A percentile compares a stretch with the other conserved stretches of the same genome.
Conservation (phyloP, 176 grass and related monocot species). For the Hyparrhenia diplandra region DNA sequence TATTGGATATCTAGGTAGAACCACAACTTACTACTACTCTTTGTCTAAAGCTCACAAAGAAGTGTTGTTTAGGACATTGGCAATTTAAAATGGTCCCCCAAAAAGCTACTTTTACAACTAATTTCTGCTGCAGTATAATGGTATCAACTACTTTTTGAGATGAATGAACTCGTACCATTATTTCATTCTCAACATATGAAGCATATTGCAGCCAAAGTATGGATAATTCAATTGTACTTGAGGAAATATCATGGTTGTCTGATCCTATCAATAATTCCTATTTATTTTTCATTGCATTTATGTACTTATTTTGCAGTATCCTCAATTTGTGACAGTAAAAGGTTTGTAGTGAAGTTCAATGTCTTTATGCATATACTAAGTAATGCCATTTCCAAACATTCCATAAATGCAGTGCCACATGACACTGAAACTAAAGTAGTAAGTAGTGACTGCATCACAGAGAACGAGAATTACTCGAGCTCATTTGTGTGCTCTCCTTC, state of each 20-base stretch:
- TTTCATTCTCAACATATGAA: not conserved
- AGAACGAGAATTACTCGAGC: conserved; percentile 44
- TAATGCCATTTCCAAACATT: not conserved
- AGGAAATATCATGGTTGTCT: not conserved
- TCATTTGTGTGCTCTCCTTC: conserved; percentile 72
- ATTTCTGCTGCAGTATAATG: not conserved
- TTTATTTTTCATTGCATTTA: conserved; percentile 3
- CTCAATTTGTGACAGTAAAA: not conserved
- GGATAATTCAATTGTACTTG: not conserved
- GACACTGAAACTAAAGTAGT: not conserved
- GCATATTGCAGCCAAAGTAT: not conserved
- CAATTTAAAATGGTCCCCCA: not conserved
- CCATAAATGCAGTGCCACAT: not conserved
- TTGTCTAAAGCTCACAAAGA: not conserved
- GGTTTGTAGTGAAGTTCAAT: not conserved
- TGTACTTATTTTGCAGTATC: not conserved
- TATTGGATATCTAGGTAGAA: not conserved
- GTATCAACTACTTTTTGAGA: not conserved
- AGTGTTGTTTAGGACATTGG: not conserved
- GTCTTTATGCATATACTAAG: not conserved
- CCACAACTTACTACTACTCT: not conserved
- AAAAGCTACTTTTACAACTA: not conserved
- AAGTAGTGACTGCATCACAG: not conserved
- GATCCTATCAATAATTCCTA: not conserved
- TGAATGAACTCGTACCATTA: not conserved